Evolutionary conservation across 2,329 filamentous ascomycete genomes (phyloP).

Genomic region (Penicillium sp.): DNA sequence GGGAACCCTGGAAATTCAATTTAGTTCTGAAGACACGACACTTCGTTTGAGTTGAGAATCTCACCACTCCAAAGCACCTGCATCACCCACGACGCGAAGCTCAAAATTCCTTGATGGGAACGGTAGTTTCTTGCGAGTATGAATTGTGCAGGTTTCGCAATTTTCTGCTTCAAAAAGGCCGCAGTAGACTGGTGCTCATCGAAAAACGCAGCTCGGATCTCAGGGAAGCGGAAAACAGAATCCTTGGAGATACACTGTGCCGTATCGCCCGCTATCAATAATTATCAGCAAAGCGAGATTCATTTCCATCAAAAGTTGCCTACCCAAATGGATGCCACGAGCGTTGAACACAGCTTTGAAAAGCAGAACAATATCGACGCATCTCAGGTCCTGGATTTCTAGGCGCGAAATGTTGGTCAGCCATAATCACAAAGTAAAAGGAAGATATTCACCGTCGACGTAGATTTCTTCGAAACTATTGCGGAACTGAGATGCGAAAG

Average conservation of each 20-base stretch:
- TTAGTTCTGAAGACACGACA: background rate
- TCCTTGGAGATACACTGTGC: constrained; percentile 42
- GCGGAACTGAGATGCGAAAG: constrained; percentile 6
- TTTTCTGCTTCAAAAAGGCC: background rate
- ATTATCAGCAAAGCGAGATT: background rate
- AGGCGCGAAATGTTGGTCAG: background rate
- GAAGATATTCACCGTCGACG: constrained; percentile 12
- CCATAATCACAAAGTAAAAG: background rate
- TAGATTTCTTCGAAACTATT: constrained; percentile 19
- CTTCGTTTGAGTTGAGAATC: background rate
- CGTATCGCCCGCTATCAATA: constrained; percentile 33
- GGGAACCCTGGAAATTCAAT: constrained; percentile 27
- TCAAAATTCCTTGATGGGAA: constrained; percentile 40
- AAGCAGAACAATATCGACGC: constrained; percentile 33
- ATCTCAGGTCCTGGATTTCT: constrained; percentile 38
- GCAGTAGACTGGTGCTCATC: constrained; percentile 27
- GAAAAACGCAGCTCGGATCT: constrained; percentile 36
- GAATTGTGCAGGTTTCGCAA: constrained; percentile 28
- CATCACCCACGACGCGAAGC: constrained; percentile 37
- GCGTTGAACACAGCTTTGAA: constrained; percentile 29
- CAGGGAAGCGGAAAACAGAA: constrained; percentile 38
- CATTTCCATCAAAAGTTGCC: background rate
- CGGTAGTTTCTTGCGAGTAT: constrained; percentile 36
- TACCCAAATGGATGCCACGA: constrained; percentile 35
- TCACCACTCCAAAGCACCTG: constrained; percentile 31